Percentiles rank a stretch among this genome's conserved stretches.
Conservation (phyloP, 139 green algal species). For the Edaphochlamys debaryana region DNA sequence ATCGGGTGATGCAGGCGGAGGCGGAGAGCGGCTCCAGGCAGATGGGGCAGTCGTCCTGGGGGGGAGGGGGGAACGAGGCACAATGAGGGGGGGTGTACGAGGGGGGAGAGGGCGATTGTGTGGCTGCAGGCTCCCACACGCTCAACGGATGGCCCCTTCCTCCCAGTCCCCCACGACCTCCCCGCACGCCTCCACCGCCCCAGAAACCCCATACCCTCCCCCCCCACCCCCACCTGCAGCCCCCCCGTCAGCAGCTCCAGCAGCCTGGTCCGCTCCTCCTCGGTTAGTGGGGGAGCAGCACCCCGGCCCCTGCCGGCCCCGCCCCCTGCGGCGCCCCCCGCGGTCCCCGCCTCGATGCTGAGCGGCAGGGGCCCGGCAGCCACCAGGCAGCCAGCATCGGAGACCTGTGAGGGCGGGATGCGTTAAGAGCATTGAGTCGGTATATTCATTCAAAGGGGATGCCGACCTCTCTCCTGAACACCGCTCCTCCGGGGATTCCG, state of each 20-base stretch:
- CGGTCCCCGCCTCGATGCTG: neutral
- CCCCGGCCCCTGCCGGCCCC: neutral
- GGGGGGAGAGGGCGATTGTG: too few species aligned
- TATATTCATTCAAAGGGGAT: too few species aligned
- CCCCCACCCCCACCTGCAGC: conserved; percentile 17
- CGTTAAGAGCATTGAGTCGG: neutral
- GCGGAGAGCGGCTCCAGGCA: conserved; percentile 58
- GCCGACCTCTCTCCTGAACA: too few species aligned
- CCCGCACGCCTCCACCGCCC: neutral
- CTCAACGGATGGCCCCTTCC: neutral
- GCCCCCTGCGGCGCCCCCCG: neutral
- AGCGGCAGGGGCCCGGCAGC: neutral
- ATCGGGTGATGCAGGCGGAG: conserved; percentile 64
- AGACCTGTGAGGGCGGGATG: conserved; percentile 28
- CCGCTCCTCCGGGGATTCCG: too few species aligned
- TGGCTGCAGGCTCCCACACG: too few species aligned
- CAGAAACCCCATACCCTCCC: neutral
- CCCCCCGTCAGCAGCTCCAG: conserved; percentile 27
- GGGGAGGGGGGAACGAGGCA: neutral
- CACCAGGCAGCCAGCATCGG: conserved; percentile 43
- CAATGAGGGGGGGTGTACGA: too few species aligned
- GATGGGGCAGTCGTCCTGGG: conserved; percentile 67
- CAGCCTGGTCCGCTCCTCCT: conserved; percentile 53
- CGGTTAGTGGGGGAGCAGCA: conserved; percentile 20
- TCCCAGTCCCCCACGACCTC: neutral